Evolutionary conservation across 1,284 basidiomycete genomes (phyloP).

Genomic region (Fomitiporia mediterranea): DNA sequence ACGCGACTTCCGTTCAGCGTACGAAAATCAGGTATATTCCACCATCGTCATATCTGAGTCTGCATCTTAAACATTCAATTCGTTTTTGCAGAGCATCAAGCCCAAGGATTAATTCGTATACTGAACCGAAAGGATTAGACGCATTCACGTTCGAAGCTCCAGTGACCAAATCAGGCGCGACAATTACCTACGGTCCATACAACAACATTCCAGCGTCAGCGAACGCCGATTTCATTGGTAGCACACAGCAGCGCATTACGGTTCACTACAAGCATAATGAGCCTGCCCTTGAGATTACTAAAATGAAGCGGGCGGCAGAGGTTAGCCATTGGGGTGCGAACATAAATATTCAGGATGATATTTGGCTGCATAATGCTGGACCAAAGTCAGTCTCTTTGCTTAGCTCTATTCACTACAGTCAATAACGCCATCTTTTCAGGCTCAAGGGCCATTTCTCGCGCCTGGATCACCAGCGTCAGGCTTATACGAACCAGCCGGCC

Average conservation of each 20-base stretch:
- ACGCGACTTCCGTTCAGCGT: constrained; percentile 74
- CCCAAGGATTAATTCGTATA: constrained; percentile 66
- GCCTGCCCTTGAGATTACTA: constrained; percentile 75
- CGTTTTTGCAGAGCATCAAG: constrained; percentile 50
- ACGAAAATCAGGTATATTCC: constrained; percentile 75
- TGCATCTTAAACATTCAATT: constrained; percentile 10
- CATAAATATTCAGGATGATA: constrained; percentile 88
- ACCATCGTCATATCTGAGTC: constrained; percentile 14
- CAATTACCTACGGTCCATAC: constrained; percentile 87
- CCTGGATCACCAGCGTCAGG: constrained; percentile 76
- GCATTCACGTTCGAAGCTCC: constrained; percentile 51
- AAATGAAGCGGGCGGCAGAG: constrained; percentile 76
- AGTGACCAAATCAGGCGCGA: constrained; percentile 73
- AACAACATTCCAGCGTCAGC: constrained; percentile 64
- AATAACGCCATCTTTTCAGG: constrained; percentile 36
- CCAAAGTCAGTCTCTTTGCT: constrained; percentile 50
- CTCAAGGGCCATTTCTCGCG: constrained; percentile 96
- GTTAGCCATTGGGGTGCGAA: constrained; percentile 97
- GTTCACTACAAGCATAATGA: constrained; percentile 81
- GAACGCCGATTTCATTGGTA: constrained; percentile 47
- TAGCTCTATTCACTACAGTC: constrained; percentile 32
- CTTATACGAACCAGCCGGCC: constrained; percentile 57
- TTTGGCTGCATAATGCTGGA: constrained; percentile 82
- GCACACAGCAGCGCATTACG: constrained; percentile 59
- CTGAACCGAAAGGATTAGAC: constrained; percentile 52